Base-by-base conservation (phyloP, 2,329 filamentous ascomycete species). In the Penicillium sp. region DNA sequence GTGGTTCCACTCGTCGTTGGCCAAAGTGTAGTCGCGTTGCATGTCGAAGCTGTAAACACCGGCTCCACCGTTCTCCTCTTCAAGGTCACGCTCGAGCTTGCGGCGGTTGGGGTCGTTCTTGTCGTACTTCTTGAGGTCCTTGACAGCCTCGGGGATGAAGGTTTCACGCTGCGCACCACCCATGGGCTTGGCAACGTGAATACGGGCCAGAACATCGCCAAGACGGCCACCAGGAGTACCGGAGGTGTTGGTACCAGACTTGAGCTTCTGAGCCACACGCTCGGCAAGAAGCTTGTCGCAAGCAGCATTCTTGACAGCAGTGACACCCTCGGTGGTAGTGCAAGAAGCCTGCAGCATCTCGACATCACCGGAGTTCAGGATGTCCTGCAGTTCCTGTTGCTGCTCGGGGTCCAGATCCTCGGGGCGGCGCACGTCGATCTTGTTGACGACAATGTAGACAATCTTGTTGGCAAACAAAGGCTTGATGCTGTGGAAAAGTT, bases 391-490 rank as follows among this genome's bases (percentile, higher is more conserved):
- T 67, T 92, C 82, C 49, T 85, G 83, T 69, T 92, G 88, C 22
- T 87, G 85, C 63, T 89, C 89, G 6, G 84, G 76, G 58, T 94
- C 88, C 33, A 99, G 78, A 68, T 97, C 91, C 67, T 96, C 90
- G 1, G 92, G 91, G 53, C 86, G 84, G 69, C 87, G 84, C 53
- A 97, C 84, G 72, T 99, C 94, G 62, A 96, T 96, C 81, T 99
- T 99, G 86, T 99, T 99, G 76, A 97, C 82, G 51, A 97, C 90
- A 51, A 99, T 82, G 71, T 96, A 97, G 40, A 97, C 92, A 44
- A 97, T 82, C 79, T 97, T 97, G 79, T 97, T 96, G 48, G 91
- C 87, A 71, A 99, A 99, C 20, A 99, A 81, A 28, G 94, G 94
- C 78, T 95, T 95, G 75, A 97, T 96, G 73, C 88, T 95, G 79